A percentile compares a stretch with the other conserved stretches of the same genome.
These are phyloP conservation scores for Chalciporus piperatoides DNA, from an alignment of 1,284 basidiomycete genomes.

Conservation along the genomic window DNA sequence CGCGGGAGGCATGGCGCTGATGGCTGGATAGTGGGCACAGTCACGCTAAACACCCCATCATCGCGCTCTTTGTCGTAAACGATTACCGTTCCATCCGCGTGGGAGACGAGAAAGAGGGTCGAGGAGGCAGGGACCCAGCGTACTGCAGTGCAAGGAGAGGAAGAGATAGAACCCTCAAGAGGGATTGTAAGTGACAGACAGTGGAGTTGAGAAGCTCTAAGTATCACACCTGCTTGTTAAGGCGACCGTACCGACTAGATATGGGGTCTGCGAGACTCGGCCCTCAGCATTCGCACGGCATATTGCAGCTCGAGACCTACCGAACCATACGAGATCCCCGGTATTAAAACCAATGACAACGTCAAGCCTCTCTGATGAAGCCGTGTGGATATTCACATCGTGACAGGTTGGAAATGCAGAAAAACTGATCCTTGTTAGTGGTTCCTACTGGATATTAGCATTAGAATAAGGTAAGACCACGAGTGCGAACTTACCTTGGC, in stretches of 20 bases:
- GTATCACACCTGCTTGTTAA: conserved; percentile 79
- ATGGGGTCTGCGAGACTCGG: conserved; percentile 61
- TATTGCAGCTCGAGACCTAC: conserved; percentile 38
- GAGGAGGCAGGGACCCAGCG: conserved; percentile 87
- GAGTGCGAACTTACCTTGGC: conserved; percentile 55
- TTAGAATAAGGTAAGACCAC: conserved; percentile 1
- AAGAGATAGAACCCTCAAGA: conserved; percentile 23
- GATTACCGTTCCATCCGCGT: conserved; percentile 85
- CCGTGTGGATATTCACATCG: conserved; percentile 79
- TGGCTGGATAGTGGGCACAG: conserved; percentile 42
- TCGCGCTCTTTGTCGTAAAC: conserved; percentile 89
- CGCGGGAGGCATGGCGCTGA: conserved; percentile 11
- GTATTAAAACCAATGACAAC: conserved; percentile 90
- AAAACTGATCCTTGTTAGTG: conserved; percentile 83
- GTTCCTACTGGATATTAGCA: conserved; percentile 54
- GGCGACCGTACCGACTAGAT: conserved; percentile 77
- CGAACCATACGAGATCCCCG: conserved; percentile 92
- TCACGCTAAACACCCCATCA: conserved; percentile 69
- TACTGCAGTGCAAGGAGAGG: conserved; percentile 49
- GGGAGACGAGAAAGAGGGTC: conserved; percentile 86
- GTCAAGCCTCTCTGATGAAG: conserved; percentile 77
- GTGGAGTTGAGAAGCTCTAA: conserved; percentile 11
- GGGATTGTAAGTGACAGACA: conserved; percentile 14
- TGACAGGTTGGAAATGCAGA: conserved; percentile 86
- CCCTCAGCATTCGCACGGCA: neutral